These are phyloP conservation scores for Exidia glandulosa DNA, from an alignment of 768 basidiomycete genomes.

Conservation along the genomic window DNA sequence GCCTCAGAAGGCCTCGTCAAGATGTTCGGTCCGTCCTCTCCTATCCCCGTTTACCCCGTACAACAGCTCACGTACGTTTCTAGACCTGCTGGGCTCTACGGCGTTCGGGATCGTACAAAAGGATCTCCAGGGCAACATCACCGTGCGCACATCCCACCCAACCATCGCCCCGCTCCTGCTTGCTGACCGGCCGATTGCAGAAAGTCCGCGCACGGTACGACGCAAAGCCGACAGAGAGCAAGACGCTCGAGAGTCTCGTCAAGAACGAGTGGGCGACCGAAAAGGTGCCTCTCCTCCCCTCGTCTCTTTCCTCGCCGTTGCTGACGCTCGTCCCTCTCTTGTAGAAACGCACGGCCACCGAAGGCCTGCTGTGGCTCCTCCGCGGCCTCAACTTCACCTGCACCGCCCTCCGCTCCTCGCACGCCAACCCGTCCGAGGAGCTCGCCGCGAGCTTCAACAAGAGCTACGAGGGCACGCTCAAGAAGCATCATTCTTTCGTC, in stretches of 20 bases:
- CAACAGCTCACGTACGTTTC: not conserved
- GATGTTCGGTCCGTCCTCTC: conserved; percentile 61
- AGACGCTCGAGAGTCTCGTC: conserved; percentile 76
- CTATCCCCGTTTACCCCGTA: conserved; percentile 1
- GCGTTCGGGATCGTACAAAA: conserved; percentile 76
- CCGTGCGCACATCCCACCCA: conserved; percentile 34
- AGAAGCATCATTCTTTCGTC: conserved; percentile 74
- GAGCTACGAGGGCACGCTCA: conserved; percentile 74
- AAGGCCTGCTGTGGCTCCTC: conserved; percentile 89
- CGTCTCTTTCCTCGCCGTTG: too few species aligned
- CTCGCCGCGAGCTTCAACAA: conserved; percentile 65
- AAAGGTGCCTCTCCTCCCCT: too few species aligned
- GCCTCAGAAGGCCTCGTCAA: conserved; percentile 81
- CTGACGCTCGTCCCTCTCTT: too few species aligned
- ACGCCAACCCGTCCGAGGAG: conserved; percentile 54
- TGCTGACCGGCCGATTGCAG: conserved; percentile 28
- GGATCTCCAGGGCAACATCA: conserved; percentile 88
- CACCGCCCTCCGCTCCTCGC: conserved; percentile 60
- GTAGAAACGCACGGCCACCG: conserved; percentile 78
- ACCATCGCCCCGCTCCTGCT: not conserved
- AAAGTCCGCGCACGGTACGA: conserved; percentile 83
- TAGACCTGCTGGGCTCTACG: conserved; percentile 79
- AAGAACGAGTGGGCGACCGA: conserved; percentile 66
- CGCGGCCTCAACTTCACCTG: conserved; percentile 87
- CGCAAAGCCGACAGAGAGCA: conserved; percentile 48